Percentiles rank a stretch among this genome's conserved stretches.
These are phyloP conservation scores for Graphilbum fragrans DNA, from an alignment of 2,329 filamentous ascomycete genomes.

Conservation along the genomic window DNA sequence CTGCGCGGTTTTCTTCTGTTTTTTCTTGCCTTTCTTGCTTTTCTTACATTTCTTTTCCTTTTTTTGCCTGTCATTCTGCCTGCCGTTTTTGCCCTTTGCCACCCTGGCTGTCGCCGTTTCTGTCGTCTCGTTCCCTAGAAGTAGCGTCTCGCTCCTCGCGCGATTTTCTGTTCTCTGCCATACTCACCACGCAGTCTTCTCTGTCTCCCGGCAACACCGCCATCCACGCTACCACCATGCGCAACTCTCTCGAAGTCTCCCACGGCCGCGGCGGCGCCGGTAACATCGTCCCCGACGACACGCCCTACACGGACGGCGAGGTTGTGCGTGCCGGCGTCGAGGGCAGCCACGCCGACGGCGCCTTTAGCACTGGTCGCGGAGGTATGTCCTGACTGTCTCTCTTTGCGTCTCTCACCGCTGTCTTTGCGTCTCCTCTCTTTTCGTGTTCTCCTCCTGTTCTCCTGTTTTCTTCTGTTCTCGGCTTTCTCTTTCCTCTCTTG, in stretches of 20 bases:
- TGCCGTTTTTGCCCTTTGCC: neutral
- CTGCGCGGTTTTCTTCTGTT: too few species aligned
- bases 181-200: neutral
- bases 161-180: neutral
- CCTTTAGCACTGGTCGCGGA: constrained; percentile 46
- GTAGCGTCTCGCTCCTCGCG: too few species aligned
- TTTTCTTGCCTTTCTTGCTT: too few species aligned
- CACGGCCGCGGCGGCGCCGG: constrained; percentile 50
- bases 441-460: neutral
- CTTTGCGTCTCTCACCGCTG: neutral
- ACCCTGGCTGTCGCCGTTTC: neutral
- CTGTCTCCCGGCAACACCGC: neutral
- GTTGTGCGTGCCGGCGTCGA: constrained; percentile 42
- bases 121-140: too few species aligned
- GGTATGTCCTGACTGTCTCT: constrained; percentile 24
- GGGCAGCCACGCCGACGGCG: constrained; percentile 45
- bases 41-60: neutral
- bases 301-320: constrained; percentile 48
- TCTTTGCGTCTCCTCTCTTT: neutral
- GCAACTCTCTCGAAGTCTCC: constrained; percentile 33
- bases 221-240: constrained; percentile 14
- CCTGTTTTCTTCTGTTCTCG: neutral
- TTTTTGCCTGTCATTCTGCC: neutral
- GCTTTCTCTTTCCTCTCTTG: neutral
- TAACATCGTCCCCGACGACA: constrained; percentile 47